These are phyloP conservation scores for Rosa persica DNA, from an alignment of 306 rosid genomes.

Conservation along the genomic window DNA sequence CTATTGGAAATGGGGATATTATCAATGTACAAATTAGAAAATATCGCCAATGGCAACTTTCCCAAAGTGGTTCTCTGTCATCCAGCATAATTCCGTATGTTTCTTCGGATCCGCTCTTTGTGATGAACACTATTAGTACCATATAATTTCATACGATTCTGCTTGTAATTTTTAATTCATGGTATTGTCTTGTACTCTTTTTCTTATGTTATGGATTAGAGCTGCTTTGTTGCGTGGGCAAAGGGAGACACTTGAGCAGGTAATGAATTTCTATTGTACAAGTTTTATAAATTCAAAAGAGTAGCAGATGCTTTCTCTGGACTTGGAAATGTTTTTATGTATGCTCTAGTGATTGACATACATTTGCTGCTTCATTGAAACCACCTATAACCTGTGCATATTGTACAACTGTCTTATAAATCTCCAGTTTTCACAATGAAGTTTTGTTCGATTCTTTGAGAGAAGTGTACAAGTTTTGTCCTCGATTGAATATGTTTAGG, in stretches of 20 bases:
- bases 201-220: conserved; percentile 42
- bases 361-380: neutral
- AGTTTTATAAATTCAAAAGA: conserved; percentile 11
- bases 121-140: neutral
- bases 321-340: neutral
- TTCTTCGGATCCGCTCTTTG: conserved; percentile 29
- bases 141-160: neutral
- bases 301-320: neutral
- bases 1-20: conserved; percentile 90
- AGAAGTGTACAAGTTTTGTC: neutral
- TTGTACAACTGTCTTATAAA: neutral
- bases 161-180: conserved; percentile 13
- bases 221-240: conserved; percentile 81
- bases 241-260: conserved; percentile 85
- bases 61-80: conserved; percentile 74
- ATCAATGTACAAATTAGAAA: conserved; percentile 92
- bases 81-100: conserved; percentile 92
- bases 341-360: neutral
- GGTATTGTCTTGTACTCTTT: conserved; percentile 14
- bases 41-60: conserved; percentile 97
- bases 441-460: neutral
- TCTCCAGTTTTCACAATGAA: neutral
- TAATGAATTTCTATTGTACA: conserved; percentile 35
- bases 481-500: neutral
- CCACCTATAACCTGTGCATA: neutral